phyloP scores from a whole-genome alignment of 2,329 filamentous ascomycete species.

The Sporothrix sp. region DNA sequence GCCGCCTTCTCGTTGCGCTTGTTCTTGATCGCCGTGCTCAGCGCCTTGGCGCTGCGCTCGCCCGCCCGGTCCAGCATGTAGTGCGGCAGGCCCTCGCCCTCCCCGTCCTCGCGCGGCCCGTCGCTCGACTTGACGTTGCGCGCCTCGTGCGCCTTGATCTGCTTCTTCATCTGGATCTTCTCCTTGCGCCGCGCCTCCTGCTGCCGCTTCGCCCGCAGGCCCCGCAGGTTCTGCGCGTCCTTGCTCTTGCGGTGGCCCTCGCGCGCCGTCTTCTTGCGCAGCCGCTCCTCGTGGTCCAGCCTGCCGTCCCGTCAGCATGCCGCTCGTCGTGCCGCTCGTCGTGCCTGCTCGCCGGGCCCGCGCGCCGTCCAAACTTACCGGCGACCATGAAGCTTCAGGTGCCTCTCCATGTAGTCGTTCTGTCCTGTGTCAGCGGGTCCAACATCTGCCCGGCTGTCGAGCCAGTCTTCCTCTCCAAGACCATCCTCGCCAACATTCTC shows the following conservation, averaged over 20 bases:
- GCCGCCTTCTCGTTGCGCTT: conserved; percentile 91
- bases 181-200: conserved; percentile 90
- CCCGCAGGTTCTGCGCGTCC: conserved; percentile 86
- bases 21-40: conserved; percentile 86
- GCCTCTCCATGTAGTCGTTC: conserved; percentile 78
- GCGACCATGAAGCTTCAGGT: conserved; percentile 49
- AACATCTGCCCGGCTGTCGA: too few relatives aligned
- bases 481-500: too few relatives aligned
- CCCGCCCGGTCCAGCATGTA: conserved; percentile 82
- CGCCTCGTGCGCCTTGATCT: conserved; percentile 91
- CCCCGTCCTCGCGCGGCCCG: conserved; percentile 48
- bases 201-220: conserved; percentile 84
- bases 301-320: too few relatives aligned
- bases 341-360: too few relatives aligned
- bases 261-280: conserved; percentile 77
- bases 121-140: conserved; percentile 77
- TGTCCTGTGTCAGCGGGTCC: too few relatives aligned
- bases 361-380: conserved; percentile 22
- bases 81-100: conserved; percentile 72
- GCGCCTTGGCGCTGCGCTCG: conserved; percentile 31
- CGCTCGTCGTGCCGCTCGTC: too few relatives aligned
- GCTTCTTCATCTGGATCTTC: conserved; percentile 97
- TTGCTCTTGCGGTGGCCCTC: conserved; percentile 81
- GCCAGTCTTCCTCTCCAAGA: too few relatives aligned
- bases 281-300: conserved; percentile 76